These are phyloP conservation scores for Mucor racemosus DNA, from an alignment of 371 early-diverging fungal species.

Conservation along the genomic window DNA sequence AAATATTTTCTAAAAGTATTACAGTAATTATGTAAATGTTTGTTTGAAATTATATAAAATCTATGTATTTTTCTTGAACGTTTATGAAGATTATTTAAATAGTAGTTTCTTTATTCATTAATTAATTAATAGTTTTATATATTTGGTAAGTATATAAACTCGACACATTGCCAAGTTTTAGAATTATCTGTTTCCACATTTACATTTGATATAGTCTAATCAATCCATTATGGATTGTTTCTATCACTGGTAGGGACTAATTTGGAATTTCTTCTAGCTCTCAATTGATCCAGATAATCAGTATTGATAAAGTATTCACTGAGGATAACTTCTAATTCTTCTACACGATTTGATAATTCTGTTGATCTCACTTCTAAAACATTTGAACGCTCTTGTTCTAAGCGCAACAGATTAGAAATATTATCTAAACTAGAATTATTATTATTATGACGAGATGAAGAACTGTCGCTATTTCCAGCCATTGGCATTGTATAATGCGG, in stretches of 20 bases:
- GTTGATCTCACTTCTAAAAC: not conserved
- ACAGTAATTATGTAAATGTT: no score
- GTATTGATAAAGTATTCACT: constrained; percentile 48
- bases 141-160: no score
- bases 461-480: not conserved
- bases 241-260: not conserved
- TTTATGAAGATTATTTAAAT: no score
- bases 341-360: constrained; percentile 35
- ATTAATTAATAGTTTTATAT: no score
- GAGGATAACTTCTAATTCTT: constrained; percentile 45
- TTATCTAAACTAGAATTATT: not conserved
- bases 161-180: no score
- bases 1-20: no score
- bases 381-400: constrained; percentile 7
- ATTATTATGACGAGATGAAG: not conserved
- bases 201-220: no score
- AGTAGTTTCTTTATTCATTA: no score
- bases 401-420: not conserved
- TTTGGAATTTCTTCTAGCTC: constrained; percentile 17
- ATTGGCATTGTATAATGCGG: not conserved
- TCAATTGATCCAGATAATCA: constrained; percentile 37
- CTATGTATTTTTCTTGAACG: no score
- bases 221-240: not conserved
- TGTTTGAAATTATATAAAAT: no score
- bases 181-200: no score